Evolutionary conservation across 2,329 filamentous ascomycete species (phyloP).

Genomic region (Coniochaeta ligniaria): DNA sequence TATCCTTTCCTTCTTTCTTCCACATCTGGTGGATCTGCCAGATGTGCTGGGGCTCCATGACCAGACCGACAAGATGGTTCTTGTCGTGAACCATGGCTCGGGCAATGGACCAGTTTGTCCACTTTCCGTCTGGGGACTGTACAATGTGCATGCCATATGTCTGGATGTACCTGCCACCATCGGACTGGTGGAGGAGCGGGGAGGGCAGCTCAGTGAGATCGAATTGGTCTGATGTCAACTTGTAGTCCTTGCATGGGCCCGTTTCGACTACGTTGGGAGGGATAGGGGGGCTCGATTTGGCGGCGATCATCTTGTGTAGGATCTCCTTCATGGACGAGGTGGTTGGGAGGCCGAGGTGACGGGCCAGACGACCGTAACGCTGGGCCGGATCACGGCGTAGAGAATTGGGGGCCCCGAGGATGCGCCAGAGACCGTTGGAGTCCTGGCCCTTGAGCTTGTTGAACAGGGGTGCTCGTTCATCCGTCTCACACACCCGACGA

Average conservation of each 20-base stretch:
- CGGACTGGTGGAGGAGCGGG: slow-evolving; percentile 32
- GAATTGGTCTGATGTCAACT: slow-evolving; percentile 27
- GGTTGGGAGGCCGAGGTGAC: slow-evolving; percentile 31
- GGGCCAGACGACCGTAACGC: slow-evolving; percentile 32
- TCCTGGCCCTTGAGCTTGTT: slow-evolving; percentile 37
- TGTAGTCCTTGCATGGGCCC: slow-evolving; percentile 35
- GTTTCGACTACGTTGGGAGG: slow-evolving; percentile 22
- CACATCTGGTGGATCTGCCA: slow-evolving; percentile 37
- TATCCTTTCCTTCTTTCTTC: slow-evolving; percentile 34
- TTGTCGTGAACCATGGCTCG: slow-evolving; percentile 39
- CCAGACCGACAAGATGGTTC: slow-evolving; percentile 29
- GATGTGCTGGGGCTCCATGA: slow-evolving; percentile 38
- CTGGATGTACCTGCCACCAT: slow-evolving; percentile 43
- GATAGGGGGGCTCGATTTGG: slow-evolving; percentile 22
- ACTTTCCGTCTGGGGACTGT: slow-evolving; percentile 33
- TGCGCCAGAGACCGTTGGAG: slow-evolving; percentile 39
- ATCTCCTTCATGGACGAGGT: slow-evolving; percentile 29
- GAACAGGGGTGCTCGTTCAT: slow-evolving; percentile 42
- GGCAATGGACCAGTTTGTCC: slow-evolving; percentile 40
- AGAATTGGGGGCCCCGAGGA: slow-evolving; percentile 32
- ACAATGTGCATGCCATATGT: slow-evolving; percentile 42
- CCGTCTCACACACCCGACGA: slow-evolving; percentile 33
- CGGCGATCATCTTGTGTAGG: slow-evolving; percentile 31
- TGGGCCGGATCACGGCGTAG: slow-evolving; percentile 23
- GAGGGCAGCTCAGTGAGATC: slow-evolving; percentile 33